Conservation (phyloP, 306 rosid species). For the Trifolium dubium region DNA sequence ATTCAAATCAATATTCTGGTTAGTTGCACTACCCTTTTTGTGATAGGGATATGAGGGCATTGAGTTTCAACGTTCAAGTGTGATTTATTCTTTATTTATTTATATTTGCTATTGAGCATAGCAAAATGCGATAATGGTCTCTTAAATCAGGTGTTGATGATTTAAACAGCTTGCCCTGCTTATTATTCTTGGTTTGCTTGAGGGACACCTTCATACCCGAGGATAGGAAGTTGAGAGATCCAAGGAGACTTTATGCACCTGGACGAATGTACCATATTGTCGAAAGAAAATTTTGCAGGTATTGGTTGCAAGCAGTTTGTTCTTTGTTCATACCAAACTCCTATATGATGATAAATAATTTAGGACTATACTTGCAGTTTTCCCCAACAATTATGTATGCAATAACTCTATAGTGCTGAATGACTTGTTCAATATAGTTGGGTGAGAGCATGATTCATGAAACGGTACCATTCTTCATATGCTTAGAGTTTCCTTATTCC, state of each 20-base stretch:
- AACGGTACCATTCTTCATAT: background rate
- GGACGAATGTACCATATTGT: conserved; percentile 93
- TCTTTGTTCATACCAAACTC: background rate
- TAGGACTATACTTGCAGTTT: background rate
- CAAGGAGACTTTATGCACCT: conserved; percentile 92
- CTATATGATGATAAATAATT: background rate
- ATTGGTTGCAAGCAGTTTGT: conserved; percentile 27
- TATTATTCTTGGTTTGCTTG: conserved; percentile 84
- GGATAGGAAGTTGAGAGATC: conserved; percentile 84
- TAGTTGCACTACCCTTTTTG: conserved; percentile 41
- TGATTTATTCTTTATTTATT: conserved; percentile 18
- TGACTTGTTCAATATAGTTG: conserved; percentile 12
- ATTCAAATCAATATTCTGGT: conserved; percentile 92
- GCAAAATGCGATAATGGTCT: conserved; percentile 55
- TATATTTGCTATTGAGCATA: conserved; percentile 41
- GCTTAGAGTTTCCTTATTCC: background rate
- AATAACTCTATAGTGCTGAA: conserved; percentile 3
- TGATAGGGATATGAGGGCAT: conserved; percentile 16
- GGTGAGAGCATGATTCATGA: conserved; percentile 8
- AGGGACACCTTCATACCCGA: conserved; percentile 94
- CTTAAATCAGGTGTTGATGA: conserved; percentile 73
- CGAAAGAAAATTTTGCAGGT: conserved; percentile 96
- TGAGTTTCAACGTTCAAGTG: conserved; percentile 18
- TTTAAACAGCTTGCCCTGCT: conserved; percentile 97
- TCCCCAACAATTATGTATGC: background rate